phyloP scores from a whole-genome alignment of 2,329 filamentous ascomycete genomes.

The Cladosporium sp. region DNA sequence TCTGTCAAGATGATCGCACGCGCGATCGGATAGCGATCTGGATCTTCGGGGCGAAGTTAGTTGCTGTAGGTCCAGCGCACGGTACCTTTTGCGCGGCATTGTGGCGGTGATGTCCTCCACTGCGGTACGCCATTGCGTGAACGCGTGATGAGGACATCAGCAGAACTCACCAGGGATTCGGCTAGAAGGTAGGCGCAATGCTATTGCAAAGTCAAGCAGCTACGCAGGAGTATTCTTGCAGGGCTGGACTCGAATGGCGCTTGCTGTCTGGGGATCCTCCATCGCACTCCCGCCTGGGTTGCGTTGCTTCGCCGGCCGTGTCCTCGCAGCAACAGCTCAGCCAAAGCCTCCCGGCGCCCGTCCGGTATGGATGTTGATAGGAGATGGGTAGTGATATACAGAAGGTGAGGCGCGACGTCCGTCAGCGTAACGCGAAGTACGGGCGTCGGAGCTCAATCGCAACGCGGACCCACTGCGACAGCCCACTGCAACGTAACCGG shows the following conservation, averaged over 20 bases:
- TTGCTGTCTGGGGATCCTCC: constrained; percentile 4
- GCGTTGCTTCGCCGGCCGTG: no score
- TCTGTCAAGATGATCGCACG: background rate
- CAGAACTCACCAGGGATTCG: constrained; percentile 2
- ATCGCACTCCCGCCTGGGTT: background rate
- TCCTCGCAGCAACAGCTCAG: no score
- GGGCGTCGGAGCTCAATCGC: background rate
- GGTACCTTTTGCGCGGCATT: constrained; percentile 3
- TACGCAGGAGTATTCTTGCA: background rate
- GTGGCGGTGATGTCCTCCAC: background rate
- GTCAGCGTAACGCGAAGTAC: background rate
- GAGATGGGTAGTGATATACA: background rate
- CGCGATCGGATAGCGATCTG: background rate
- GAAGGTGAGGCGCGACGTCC: background rate
- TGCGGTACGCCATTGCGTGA: background rate
- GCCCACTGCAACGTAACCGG: no score
- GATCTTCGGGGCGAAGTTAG: constrained; percentile 6
- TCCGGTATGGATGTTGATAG: background rate
- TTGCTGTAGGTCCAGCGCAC: constrained; percentile 6
- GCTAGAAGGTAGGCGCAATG: constrained; percentile 4
- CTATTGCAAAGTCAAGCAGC: background rate
- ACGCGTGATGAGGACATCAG: no score
- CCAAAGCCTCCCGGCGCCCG: background rate
- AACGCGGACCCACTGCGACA: no score
- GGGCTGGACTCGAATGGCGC: background rate